Base-by-base conservation (phyloP, 495 filamentous ascomycete species). In the Echria macrotheca region DNA sequence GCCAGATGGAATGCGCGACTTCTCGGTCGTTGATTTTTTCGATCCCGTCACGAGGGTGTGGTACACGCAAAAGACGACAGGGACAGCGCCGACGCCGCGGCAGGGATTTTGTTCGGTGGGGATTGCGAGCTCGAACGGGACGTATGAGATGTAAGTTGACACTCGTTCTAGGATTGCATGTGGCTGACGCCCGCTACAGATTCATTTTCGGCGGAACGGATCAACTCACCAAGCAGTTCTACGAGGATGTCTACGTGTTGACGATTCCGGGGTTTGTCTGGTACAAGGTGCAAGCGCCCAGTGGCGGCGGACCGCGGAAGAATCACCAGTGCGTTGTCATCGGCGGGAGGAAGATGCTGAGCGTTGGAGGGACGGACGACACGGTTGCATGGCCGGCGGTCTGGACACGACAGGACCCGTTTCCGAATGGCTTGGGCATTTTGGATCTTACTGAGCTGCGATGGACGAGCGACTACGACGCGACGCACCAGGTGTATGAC, bases 181-280 rank as follows among this genome's bases (percentile, higher is more conserved):
- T 2, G 2, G 12, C 45, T 53, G 29, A 57, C 31, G 10, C 7
- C 2, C 0, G 4, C 23, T 31, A 29, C 15, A 72, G 69, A 53
- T 66, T 67, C 33, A 38, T 72, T 4, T 65, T 57, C 14, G 68
- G 68, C 17, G 67, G 68, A 10, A 26, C 39, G 11, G 59, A 61
- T 12, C 19, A 35, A 14, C 48, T 18, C 46, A 49, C 3, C 44
- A 31, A 8, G 24, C 44, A 0, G 56, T 61, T 29, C 28, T 56
- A 1, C 29, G 8, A 46, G 6, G 65, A 69, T 21, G 58, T 69
- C 5, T 64, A 69, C 39, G 57, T 77, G 10, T 60, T 76, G 6
- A 69, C 65, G 29, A 47, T 77, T 2, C 73, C 72, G 0, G 70
- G 69, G 12, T 77, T 76, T 29, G 52, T 64, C 28, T 76, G 73